Conservation (phyloP, 345 rosid genomes). For the Toxicodendron radicans region DNA sequence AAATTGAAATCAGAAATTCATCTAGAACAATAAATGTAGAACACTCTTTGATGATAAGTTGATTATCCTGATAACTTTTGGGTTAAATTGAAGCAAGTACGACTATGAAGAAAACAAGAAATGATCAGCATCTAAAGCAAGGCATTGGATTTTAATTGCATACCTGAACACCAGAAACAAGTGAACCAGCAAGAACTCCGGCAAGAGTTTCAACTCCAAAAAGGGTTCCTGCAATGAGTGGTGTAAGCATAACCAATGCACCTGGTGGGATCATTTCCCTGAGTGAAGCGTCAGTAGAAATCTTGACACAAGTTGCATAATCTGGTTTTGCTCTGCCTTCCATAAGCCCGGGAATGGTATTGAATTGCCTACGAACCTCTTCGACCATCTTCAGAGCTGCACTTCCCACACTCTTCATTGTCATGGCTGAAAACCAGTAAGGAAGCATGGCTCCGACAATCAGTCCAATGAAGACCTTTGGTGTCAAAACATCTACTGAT, state of each 20-base stretch:
- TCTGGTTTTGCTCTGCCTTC: conserved; percentile 69
- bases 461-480: conserved; percentile 67
- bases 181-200: conserved; percentile 72
- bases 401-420: conserved; percentile 80
- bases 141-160: neutral
- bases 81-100: no score
- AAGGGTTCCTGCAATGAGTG: conserved; percentile 54
- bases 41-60: neutral
- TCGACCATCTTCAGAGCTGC: conserved; percentile 77
- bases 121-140: neutral
- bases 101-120: neutral
- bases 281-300: conserved; percentile 65
- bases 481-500: conserved; percentile 58
- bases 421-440: conserved; percentile 74
- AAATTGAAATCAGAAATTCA: neutral
- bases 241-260: conserved; percentile 70
- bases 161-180: conserved; percentile 73
- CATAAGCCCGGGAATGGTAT: conserved; percentile 69
- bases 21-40: neutral
- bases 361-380: conserved; percentile 73
- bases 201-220: conserved; percentile 72
- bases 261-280: conserved; percentile 77
- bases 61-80: neutral
- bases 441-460: conserved; percentile 79
- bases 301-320: conserved; percentile 68